Evolutionary conservation across 73 alveolate genomes (phyloP).

Genomic region (Symbiodinium pilosum): DNA sequence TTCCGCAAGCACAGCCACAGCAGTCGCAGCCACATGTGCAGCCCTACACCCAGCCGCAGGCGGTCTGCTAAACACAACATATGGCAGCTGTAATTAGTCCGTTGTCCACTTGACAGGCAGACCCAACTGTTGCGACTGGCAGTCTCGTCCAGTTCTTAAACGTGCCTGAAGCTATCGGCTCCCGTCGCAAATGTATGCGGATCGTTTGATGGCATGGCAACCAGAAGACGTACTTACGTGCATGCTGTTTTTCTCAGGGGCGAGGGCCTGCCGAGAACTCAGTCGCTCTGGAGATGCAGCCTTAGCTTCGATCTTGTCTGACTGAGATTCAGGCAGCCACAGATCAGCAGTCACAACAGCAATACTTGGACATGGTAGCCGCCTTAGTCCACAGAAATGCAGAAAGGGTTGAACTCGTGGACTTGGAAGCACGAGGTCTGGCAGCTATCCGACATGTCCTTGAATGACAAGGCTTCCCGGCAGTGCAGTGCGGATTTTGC

Average conservation of each 20-base stretch:
- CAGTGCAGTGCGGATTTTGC: background rate
- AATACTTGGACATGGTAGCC: conserved; percentile 69
- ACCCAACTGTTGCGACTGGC: conserved; percentile 84
- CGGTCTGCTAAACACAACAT: too few species aligned
- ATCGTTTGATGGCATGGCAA: too few species aligned
- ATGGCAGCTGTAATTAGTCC: too few species aligned
- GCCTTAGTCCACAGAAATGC: background rate
- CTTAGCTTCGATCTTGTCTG: background rate
- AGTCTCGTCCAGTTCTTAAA: conserved; percentile 25
- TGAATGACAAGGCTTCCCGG: conserved; percentile 53
- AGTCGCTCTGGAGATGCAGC: background rate
- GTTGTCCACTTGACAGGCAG: conserved; percentile 28
- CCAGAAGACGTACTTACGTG: too few species aligned
- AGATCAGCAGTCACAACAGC: conserved; percentile 87
- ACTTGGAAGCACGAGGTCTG: conserved; percentile 49
- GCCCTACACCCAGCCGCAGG: conserved; percentile 93
- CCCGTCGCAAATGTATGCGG: too few species aligned
- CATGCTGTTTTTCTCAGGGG: background rate
- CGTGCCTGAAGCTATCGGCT: too few species aligned
- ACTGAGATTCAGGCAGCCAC: background rate
- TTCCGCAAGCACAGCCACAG: conserved; percentile 9
- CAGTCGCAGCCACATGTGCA: background rate
- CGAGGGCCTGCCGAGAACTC: background rate
- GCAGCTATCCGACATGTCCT: conserved; percentile 92
- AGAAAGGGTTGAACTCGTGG: too few species aligned